phyloP scores from a whole-genome alignment of 2,329 filamentous ascomycete species.

The Aspergillus awamori region DNA sequence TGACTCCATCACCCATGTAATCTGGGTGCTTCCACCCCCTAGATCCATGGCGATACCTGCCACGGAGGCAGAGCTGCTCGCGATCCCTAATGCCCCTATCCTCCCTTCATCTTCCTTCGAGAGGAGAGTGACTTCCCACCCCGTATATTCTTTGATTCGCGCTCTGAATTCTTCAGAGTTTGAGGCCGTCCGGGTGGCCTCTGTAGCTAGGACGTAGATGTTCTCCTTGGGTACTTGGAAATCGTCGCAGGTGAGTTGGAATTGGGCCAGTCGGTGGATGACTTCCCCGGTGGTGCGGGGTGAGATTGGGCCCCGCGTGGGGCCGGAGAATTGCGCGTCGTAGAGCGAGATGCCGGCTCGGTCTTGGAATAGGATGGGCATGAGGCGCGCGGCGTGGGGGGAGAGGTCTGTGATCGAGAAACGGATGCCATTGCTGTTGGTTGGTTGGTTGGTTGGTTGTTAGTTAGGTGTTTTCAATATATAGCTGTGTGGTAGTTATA shows the following conservation, averaged over 20 bases:
- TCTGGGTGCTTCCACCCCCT: constrained; percentile 73
- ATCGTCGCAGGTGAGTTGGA: constrained; percentile 69
- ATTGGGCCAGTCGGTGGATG: constrained; percentile 66
- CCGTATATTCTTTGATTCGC: constrained; percentile 65
- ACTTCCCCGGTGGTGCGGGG: constrained; percentile 66
- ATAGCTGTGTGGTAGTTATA: background rate
- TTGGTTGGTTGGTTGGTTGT: background rate
- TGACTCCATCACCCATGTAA: constrained; percentile 65
- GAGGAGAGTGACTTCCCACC: constrained; percentile 71
- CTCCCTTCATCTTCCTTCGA: constrained; percentile 79
- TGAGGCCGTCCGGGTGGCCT: constrained; percentile 78
- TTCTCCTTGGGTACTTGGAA: constrained; percentile 67
- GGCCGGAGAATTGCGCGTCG: constrained; percentile 66
- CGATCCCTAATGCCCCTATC: constrained; percentile 80
- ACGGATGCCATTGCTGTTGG: constrained; percentile 77
- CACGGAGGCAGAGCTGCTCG: constrained; percentile 71
- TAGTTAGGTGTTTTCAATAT: background rate
- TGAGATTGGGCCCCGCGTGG: constrained; percentile 57
- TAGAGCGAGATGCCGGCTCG: constrained; percentile 83
- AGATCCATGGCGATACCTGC: constrained; percentile 83
- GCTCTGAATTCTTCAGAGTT: constrained; percentile 71
- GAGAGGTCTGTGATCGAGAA: constrained; percentile 86
- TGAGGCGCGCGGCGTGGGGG: constrained; percentile 68
- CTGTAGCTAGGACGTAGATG: constrained; percentile 79
- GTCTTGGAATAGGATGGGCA: constrained; percentile 76